Evolutionary conservation across 352 stramenopile genomes (phyloP).

Genomic region (Globisporangium alternatum): DNA sequence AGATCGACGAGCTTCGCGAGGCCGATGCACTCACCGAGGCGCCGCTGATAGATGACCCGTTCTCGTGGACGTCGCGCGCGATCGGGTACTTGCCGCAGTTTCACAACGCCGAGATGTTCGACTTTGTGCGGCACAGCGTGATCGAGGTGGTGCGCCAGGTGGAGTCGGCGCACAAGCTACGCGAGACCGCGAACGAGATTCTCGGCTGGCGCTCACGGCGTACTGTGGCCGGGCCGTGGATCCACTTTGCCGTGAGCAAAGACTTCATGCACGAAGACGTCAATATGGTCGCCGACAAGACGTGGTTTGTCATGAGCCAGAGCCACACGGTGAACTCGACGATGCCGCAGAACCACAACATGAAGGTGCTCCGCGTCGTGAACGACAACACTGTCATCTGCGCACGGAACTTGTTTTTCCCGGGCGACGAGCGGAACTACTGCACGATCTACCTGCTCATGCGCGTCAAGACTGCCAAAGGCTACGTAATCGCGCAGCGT

Average conservation of each 20-base stretch:
- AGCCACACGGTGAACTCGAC: constrained; percentile 19
- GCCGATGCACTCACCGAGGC: background rate
- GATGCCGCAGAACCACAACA: constrained; percentile 23
- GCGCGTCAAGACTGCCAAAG: constrained; percentile 16
- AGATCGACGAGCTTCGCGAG: constrained; percentile 8
- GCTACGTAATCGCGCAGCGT: constrained; percentile 23
- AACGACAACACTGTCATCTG: constrained; percentile 23
- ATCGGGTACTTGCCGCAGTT: constrained; percentile 17
- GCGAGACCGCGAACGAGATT: constrained; percentile 16
- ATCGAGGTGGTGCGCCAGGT: constrained; percentile 15
- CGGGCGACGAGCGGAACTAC: constrained; percentile 20
- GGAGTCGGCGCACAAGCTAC: constrained; percentile 10
- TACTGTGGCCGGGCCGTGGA: constrained; percentile 16
- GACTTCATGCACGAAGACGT: constrained; percentile 16
- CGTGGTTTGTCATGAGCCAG: constrained; percentile 20
- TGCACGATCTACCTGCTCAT: constrained; percentile 27
- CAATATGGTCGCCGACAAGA: constrained; percentile 12
- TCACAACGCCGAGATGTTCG: constrained; percentile 6
- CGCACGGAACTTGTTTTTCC: constrained; percentile 26
- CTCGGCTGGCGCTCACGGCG: constrained; percentile 21
- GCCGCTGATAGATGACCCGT: background rate
- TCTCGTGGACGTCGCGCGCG: constrained; percentile 18
- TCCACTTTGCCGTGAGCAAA: constrained; percentile 24
- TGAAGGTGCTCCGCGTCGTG: constrained; percentile 21
- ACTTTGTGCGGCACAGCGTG: constrained; percentile 15